A percentile compares a stretch with the other conserved stretches of the same genome.
These are phyloP conservation scores for Alternaria sp. DNA, from an alignment of 2,329 filamentous ascomycete genomes.

Conservation along the genomic window DNA sequence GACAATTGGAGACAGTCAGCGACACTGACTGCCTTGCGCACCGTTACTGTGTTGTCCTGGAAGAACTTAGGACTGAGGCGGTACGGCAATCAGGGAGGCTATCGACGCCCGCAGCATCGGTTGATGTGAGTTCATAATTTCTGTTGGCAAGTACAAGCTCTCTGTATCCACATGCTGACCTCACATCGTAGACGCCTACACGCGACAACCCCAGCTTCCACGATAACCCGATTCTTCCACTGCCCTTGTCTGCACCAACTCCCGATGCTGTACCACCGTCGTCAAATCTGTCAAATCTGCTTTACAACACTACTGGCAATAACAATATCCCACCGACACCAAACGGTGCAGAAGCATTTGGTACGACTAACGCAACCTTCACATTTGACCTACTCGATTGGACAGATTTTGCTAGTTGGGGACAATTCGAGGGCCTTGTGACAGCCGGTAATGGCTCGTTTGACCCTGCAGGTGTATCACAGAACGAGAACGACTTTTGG, in stretches of 20 bases:
- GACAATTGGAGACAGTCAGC: conserved; percentile 41
- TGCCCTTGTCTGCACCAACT: background rate
- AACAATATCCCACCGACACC: conserved; percentile 42
- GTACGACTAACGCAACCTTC: conserved; percentile 7
- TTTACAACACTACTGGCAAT: background rate
- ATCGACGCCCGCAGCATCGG: conserved; percentile 4
- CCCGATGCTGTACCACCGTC: background rate
- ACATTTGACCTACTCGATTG: conserved; percentile 34
- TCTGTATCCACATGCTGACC: background rate
- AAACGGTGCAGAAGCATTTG: conserved; percentile 28
- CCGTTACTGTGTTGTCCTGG: conserved; percentile 63
- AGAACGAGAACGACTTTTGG: conserved; percentile 23
- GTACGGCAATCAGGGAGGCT: conserved; percentile 35
- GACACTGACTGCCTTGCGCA: conserved; percentile 49
- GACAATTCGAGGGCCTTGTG: conserved; percentile 51
- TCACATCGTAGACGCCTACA: background rate
- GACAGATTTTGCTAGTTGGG: conserved; percentile 50
- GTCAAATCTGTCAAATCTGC: conserved; percentile 20
- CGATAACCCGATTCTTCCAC: background rate
- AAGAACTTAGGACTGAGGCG: conserved; percentile 60
- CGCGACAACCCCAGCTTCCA: conserved; percentile 2
- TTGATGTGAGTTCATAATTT: background rate
- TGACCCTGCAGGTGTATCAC: conserved; percentile 36
- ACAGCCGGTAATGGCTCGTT: conserved; percentile 47
- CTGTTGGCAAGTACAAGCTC: background rate